phyloP scores from a whole-genome alignment of 2,329 filamentous ascomycete genomes.

The Bipolaris cookei region DNA sequence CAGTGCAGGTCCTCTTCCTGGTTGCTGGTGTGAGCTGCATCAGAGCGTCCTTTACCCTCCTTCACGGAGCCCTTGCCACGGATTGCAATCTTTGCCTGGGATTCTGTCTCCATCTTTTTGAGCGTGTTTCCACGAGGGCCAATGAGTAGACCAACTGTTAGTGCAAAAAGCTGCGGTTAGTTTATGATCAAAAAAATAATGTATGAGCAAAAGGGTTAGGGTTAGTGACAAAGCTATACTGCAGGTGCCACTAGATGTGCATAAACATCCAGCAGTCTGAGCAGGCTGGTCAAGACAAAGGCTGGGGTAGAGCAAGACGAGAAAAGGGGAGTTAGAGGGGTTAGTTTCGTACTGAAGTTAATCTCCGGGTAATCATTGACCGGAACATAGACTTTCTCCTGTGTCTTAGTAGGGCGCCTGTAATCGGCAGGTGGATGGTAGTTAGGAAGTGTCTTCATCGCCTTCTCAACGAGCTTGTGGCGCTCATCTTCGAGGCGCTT shows the following conservation, averaged over 20 bases:
- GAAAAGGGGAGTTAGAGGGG: constrained; percentile 70
- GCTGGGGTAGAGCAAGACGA: constrained; percentile 53
- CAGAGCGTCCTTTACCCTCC: constrained; percentile 98
- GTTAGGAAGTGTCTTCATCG: constrained; percentile 99
- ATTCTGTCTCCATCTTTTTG: constrained; percentile 99
- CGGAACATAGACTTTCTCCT: constrained; percentile 99
- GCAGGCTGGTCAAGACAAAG: constrained; percentile 55
- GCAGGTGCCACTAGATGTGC: constrained; percentile 43
- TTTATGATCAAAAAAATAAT: constrained; percentile 59
- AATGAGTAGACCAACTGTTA: constrained; percentile 99
- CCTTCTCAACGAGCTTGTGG: constrained; percentile 97
- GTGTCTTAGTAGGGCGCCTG: constrained; percentile 97
- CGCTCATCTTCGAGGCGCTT: constrained; percentile 98
- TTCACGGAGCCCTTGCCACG: constrained; percentile 99
- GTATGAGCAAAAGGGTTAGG: constrained; percentile 40
- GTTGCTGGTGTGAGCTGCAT: constrained; percentile 98
- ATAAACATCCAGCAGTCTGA: constrained; percentile 40
- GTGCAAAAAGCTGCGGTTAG: constrained; percentile 88
- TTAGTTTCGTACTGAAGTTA: constrained; percentile 99
- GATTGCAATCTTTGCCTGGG: constrained; percentile 97
- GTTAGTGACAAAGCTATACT: constrained; percentile 52
- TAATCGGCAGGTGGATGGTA: constrained; percentile 99
- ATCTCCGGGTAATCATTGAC: constrained; percentile 99
- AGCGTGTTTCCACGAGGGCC: constrained; percentile 99
- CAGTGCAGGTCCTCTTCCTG: constrained; percentile 99